Conservation (phyloP, 768 basidiomycete species). For the Serendipita sp. region DNA sequence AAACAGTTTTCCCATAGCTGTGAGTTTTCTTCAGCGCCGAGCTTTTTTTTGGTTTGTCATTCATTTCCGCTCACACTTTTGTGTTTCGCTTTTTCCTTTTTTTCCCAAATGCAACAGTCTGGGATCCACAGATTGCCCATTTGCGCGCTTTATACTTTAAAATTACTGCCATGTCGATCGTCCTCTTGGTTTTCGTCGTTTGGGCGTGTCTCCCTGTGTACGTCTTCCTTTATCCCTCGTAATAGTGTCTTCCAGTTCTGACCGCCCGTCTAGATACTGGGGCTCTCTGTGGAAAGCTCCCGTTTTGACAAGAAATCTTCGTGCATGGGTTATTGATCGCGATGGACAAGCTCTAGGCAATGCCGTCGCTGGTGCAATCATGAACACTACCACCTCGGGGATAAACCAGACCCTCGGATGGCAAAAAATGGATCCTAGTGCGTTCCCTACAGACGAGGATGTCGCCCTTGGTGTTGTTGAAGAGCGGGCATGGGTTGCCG, state of each 20-base stretch:
- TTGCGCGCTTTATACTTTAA: slow-evolving; percentile 18
- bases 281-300: slow-evolving; percentile 16
- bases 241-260: slow-evolving; percentile 6
- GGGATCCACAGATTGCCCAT: slow-evolving; percentile 16
- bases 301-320: slow-evolving; percentile 19
- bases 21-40: not conserved
- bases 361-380: slow-evolving; percentile 19
- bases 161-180: slow-evolving; percentile 20
- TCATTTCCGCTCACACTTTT: too few species aligned
- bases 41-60: too few species aligned
- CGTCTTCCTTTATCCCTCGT: slow-evolving; percentile 16
- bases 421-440: slow-evolving; percentile 13
- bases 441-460: slow-evolving; percentile 18
- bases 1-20: not conserved
- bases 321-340: slow-evolving; percentile 27
- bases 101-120: too few species aligned
- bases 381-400: slow-evolving; percentile 15
- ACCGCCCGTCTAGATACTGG: slow-evolving; percentile 17
- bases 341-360: slow-evolving; percentile 24
- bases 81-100: too few species aligned
- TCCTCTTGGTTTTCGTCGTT: slow-evolving; percentile 24
- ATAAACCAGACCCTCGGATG: slow-evolving; percentile 15
- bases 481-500: slow-evolving; percentile 27
- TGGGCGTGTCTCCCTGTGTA: slow-evolving; percentile 27
- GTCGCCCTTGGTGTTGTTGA: slow-evolving; percentile 23